These are phyloP conservation scores for Murraya koenigii DNA, from an alignment of 345 rosid genomes.

Conservation along the genomic window DNA sequence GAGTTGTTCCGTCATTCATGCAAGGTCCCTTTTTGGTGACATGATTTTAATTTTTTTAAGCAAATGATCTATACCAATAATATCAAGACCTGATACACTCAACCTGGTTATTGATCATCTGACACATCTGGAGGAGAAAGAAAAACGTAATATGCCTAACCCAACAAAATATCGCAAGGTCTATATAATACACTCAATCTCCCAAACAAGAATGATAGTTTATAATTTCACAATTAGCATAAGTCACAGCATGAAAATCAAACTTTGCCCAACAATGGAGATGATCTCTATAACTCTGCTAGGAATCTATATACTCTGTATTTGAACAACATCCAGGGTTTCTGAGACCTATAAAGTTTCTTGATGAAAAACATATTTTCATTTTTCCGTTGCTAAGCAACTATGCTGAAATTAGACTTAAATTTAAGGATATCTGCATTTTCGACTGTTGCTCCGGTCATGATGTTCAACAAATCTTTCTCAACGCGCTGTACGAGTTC, in stretches of 20 bases:
- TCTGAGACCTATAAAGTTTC: background rate
- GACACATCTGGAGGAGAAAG: background rate
- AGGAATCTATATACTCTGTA: background rate
- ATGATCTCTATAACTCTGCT: background rate
- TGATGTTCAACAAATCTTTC: slow-evolving; percentile 82
- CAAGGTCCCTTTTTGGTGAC: background rate
- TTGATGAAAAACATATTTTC: background rate
- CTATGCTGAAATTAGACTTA: background rate
- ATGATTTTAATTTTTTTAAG: background rate
- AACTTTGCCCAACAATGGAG: background rate
- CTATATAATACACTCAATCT: background rate
- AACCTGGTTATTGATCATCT: background rate
- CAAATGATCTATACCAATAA: background rate
- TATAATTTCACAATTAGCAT: background rate
- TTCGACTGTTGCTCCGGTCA: slow-evolving; percentile 82
- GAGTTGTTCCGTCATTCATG: background rate
- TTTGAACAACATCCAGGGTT: background rate
- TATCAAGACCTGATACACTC: background rate
- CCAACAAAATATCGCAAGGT: background rate
- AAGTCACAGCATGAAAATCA: background rate
- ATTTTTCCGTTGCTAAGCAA: background rate
- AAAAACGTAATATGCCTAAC: background rate
- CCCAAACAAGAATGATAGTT: background rate
- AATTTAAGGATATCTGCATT: slow-evolving; percentile 63
- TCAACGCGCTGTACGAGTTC: slow-evolving; percentile 94